Evolutionary conservation across 23 red algal genomes (phyloP), one percentile per base, ranked within the genome.

Genomic region (Gracilaria vermiculophylla): DNA sequence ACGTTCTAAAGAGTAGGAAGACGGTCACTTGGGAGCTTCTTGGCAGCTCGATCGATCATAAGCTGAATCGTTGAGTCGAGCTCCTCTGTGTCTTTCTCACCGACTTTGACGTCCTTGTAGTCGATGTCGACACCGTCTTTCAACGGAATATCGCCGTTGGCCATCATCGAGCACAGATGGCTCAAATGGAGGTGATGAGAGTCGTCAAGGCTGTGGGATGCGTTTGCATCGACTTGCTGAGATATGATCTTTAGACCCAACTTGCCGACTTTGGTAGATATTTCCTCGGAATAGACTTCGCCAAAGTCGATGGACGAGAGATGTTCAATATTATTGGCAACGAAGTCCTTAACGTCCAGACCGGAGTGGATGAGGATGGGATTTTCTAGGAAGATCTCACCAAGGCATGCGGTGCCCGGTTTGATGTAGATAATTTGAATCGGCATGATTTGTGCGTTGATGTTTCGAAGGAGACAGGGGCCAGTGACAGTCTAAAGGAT

Each of bases 391-490:
- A 47, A 5, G 12, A 47, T 47, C 12, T 47, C 43, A 47, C 43
- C 43, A 47, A 12, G 6, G 43, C 43, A 47, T 8, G 5, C 43
- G 5, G 43, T 12, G 43, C 43, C 43, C 6, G 43, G 43, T 5
- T 8, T 8, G 43, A 47, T 8, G 12, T 5, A 5, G 5, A 8
- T 5, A 47, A 8, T 12, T 61, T 80, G 5, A 48, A 11, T 11
- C 6, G 76, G 49, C 37, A 80, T 32, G 76, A 80, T 80, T 39
- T 82, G 20, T 5, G 69, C 81, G 2, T 49, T 71, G 60, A 86
- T 86, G 53, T 86, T 86, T 2, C 81, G 81, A 70, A 86, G 81
- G 17, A 57, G 62, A 54, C 81, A 86, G 20, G 58, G 81, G 3
- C 81, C 81, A 73, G 65, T 61, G 14, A 73, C 49, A 21, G 81